These are phyloP conservation scores for Ramularia endophylla DNA, from an alignment of 2,329 filamentous ascomycete species.

Conservation along the genomic window DNA sequence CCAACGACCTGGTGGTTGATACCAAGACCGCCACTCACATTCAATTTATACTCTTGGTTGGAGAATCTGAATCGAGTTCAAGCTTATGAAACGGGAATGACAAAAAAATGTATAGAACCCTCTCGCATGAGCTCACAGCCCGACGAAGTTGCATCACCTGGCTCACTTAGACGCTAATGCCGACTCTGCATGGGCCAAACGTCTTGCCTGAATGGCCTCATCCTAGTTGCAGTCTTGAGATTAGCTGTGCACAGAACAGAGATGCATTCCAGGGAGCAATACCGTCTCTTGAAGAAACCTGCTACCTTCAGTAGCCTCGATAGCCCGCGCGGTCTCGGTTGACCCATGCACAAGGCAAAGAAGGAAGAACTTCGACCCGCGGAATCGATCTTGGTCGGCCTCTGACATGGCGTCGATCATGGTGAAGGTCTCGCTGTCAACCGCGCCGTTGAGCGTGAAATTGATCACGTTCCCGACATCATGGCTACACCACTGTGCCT, in stretches of 20 bases:
- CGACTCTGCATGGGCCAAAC: neutral
- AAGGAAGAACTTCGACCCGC: conserved; percentile 15
- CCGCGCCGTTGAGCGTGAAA: conserved; percentile 13
- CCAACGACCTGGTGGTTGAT: too few relatives aligned
- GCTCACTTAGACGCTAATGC: neutral
- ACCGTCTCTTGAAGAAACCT: too few relatives aligned
- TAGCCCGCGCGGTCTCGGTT: neutral
- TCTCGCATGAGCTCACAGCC: too few relatives aligned
- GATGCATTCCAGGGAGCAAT: too few relatives aligned
- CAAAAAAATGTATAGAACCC: too few relatives aligned
- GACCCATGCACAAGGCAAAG: conserved; percentile 13
- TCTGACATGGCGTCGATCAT: conserved; percentile 12
- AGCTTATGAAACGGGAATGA: too few relatives aligned
- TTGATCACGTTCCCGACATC: conserved; percentile 7
- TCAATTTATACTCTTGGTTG: too few relatives aligned
- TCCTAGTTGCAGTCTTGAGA: conserved; percentile 2
- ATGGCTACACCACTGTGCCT: conserved; percentile 1
- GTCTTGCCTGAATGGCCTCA: conserved; percentile 2
- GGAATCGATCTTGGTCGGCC: conserved; percentile 11
- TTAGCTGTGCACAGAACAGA: too few relatives aligned
- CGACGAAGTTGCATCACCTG: conserved; percentile 2
- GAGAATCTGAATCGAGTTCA: too few relatives aligned
- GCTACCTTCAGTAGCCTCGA: too few relatives aligned
- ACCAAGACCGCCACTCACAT: too few relatives aligned
- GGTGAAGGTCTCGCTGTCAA: conserved; percentile 11